Conservation (phyloP, 2,329 filamentous ascomycete species). For the Catunica adiposa region DNA sequence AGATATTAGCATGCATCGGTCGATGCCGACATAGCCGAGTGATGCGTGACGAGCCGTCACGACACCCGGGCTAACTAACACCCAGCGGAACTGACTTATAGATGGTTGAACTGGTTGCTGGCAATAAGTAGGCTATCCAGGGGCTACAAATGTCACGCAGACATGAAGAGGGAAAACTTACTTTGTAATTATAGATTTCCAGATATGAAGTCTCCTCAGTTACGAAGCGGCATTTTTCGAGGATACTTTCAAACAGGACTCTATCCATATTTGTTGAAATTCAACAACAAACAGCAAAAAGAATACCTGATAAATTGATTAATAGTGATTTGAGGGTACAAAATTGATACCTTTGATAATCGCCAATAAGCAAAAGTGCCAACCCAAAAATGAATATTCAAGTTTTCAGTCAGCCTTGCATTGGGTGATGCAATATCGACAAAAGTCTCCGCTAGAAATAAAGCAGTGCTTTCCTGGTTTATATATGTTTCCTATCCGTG, state of each 20-base stretch:
- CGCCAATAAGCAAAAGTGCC: not conserved
- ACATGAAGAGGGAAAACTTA: not conserved
- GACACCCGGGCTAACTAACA: not conserved
- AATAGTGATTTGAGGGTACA: no score
- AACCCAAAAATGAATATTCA: no score
- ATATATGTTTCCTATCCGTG: not conserved
- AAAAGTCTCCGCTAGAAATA: not conserved
- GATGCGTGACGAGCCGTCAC: no score
- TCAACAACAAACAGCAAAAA: no score
- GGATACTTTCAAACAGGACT: slow-evolving; percentile 15
- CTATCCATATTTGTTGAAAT: slow-evolving; percentile 5
- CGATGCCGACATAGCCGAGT: not conserved
- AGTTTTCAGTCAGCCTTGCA: not conserved
- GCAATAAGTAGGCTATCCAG: not conserved
- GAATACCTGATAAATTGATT: no score
- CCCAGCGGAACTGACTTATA: not conserved
- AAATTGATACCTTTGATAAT: no score
- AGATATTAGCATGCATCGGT: not conserved
- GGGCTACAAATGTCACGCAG: not conserved
- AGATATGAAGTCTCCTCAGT: slow-evolving; percentile 37
- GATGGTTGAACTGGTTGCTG: not conserved
- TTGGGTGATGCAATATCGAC: not conserved
- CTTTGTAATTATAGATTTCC: slow-evolving; percentile 39
- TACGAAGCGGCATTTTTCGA: slow-evolving; percentile 32
- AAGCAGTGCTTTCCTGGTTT: no score